Evolutionary conservation across 2,329 filamentous ascomycete genomes (phyloP).

Genomic region (Colletotrichum musae): DNA sequence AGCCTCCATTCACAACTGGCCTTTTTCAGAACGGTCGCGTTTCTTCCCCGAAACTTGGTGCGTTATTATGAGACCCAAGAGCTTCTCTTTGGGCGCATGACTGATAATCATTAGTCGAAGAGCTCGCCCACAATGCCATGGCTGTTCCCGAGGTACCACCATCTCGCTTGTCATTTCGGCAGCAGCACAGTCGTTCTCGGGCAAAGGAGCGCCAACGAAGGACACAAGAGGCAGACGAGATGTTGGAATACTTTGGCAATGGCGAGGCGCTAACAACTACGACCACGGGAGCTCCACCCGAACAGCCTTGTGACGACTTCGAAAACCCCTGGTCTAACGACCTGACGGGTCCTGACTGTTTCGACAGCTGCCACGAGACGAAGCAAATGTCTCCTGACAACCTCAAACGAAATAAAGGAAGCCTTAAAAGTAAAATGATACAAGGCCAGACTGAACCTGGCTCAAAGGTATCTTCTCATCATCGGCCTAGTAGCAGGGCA

Average conservation of each 20-base stretch:
- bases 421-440: not conserved
- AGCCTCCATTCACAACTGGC: slow-evolving; percentile 54
- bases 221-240: slow-evolving; percentile 52
- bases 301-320: too few species aligned
- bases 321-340: not conserved
- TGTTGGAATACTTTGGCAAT: slow-evolving; percentile 53
- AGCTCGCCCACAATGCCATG: slow-evolving; percentile 42
- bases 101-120: slow-evolving; percentile 8
- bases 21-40: slow-evolving; percentile 60
- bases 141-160: slow-evolving; percentile 22
- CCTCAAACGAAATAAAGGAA: not conserved
- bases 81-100: not conserved
- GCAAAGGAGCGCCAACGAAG: slow-evolving; percentile 46
- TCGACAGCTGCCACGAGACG: not conserved
- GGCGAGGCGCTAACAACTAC: slow-evolving; percentile 2
- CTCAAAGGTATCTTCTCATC: not conserved
- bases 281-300: too few species aligned
- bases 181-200: slow-evolving; percentile 41
- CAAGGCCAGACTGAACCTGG: not conserved
- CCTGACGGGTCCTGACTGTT: not conserved
- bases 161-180: not conserved
- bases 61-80: slow-evolving; percentile 13
- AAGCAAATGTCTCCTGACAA: not conserved
- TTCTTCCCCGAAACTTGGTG: slow-evolving; percentile 50
- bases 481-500: slow-evolving; percentile 24